Percentiles rank a stretch among this genome's conserved stretches.
phyloP scores from a whole-genome alignment of 179 eudicot species.

The Actinidia arguta region DNA sequence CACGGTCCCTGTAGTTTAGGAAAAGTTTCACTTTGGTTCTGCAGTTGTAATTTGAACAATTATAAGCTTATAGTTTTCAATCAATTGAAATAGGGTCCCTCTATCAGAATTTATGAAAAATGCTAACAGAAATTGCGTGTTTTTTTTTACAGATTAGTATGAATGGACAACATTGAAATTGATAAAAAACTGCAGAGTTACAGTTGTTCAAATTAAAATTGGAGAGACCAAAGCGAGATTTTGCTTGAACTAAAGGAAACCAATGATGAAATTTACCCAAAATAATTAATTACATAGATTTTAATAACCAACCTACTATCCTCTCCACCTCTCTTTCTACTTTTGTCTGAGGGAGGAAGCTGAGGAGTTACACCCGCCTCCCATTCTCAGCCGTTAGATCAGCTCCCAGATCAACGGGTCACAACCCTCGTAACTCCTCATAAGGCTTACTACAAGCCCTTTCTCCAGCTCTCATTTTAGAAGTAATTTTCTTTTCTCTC shows the following conservation, averaged over 20 bases:
- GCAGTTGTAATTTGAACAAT: too few relatives aligned
- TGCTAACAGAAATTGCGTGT: background rate
- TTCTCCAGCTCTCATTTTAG: background rate
- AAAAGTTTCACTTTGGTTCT: too few relatives aligned
- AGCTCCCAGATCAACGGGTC: slow-evolving; percentile 22
- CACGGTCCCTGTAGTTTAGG: too few relatives aligned
- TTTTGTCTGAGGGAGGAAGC: slow-evolving; percentile 32
- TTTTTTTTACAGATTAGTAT: background rate
- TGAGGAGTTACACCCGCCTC: slow-evolving; percentile 34
- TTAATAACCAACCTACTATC: background rate
- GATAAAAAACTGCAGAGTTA: too few relatives aligned
- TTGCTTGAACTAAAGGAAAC: background rate
- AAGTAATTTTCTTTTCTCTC: background rate
- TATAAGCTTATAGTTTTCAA: background rate
- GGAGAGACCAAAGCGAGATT: background rate
- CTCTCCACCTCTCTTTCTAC: slow-evolving; percentile 20
- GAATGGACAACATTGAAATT: background rate
- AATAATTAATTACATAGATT: background rate
- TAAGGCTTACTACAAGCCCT: slow-evolving; percentile 20
- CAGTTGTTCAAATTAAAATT: too few relatives aligned
- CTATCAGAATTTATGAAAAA: background rate
- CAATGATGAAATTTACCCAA: background rate
- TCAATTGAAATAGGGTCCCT: background rate
- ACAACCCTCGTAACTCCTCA: background rate
- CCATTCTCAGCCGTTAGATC: slow-evolving; percentile 32